A percentile compares a stretch with the other conserved stretches of the same genome.
Evolutionary conservation across 352 stramenopile genomes (phyloP).

Genomic region (Phytophthora tentaculata): DNA sequence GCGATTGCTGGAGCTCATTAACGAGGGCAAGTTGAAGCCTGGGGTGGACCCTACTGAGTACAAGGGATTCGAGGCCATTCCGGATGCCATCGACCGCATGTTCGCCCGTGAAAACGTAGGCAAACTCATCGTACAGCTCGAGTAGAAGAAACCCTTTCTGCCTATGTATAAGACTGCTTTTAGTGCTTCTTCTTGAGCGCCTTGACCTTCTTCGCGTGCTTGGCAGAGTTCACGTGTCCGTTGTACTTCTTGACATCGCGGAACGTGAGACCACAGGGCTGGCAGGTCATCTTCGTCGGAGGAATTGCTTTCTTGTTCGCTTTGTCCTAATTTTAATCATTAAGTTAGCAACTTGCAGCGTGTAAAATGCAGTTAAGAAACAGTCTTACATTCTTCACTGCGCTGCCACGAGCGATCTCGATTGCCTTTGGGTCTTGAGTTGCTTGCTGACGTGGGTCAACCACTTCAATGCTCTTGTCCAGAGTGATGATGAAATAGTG

Average conservation of each 20-base stretch:
- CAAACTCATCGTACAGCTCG: conserved; percentile 57
- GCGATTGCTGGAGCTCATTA: conserved; percentile 47
- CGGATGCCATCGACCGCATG: conserved; percentile 56
- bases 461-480: conserved; percentile 39
- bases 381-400: conserved; percentile 25
- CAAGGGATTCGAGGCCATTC: conserved; percentile 56
- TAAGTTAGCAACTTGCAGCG: conserved; percentile 1
- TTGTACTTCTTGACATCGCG: conserved; percentile 85
- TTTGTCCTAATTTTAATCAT: conserved; percentile 6
- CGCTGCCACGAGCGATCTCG: not conserved
- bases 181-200: conserved; percentile 57
- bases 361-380: not conserved
- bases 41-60: conserved; percentile 44
- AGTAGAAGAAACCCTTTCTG: not conserved
- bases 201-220: conserved; percentile 80
- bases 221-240: conserved; percentile 86
- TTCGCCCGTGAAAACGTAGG: conserved; percentile 61
- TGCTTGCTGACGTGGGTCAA: conserved; percentile 35
- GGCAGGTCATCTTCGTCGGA: conserved; percentile 47
- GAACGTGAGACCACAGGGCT: conserved; percentile 63
- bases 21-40: conserved; percentile 50
- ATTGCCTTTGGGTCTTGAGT: not conserved
- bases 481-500: conserved; percentile 74
- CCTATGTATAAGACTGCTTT: no score
- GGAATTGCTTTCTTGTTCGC: conserved; percentile 26